Evolutionary conservation across 1,284 basidiomycete genomes (phyloP), one percentile per base, ranked within the genome.

Genomic region (Tilletia walkeri): DNA sequence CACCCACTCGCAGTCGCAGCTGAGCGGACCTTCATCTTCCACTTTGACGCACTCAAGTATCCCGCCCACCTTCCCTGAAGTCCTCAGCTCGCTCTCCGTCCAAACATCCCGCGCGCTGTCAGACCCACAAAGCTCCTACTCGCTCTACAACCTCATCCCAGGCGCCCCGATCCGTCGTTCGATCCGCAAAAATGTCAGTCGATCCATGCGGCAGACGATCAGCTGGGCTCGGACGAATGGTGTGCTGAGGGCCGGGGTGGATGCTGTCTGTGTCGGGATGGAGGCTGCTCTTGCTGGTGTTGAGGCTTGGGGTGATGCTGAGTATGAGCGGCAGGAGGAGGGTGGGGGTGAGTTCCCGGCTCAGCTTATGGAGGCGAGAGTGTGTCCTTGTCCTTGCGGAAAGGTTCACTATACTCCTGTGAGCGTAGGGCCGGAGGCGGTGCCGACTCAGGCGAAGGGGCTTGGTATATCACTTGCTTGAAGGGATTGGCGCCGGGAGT

Each of bases 281-380:
- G 59, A 63, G 59, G 59, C 59, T 24, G 59, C 59, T 9, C 59
- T 63, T 18, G 59, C 59, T 10, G 59, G 59, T 18, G 59, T 63
- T 3, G 59, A 63, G 34, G 59, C 59, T 5, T 63, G 59, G 59
- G 59, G 59, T 63, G 59, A 63, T 63, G 30, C 34, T 14, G 59
- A 63, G 59, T 63, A 63, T 20, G 59, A 63, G 38, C 59, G 59
- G 59, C 59, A 63, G 59, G 34, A 63, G 34, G 59, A 63, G 59
- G 59, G 36, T 7, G 12, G n/a, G 59, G 59, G 34, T 38, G 10
- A 30, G 54, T 12, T 34, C 2, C 24, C 20, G 5, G 5, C 54
- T 20, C 54, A 34, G 20, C 20, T 20, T 5, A 20, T 56, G 16
- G 10, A 34, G 12, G 54, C 54, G 24, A 24, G 54, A 34, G 54